Base-by-base conservation (phyloP, 305 asterid genomes). In the Fraxinus sp. region DNA sequence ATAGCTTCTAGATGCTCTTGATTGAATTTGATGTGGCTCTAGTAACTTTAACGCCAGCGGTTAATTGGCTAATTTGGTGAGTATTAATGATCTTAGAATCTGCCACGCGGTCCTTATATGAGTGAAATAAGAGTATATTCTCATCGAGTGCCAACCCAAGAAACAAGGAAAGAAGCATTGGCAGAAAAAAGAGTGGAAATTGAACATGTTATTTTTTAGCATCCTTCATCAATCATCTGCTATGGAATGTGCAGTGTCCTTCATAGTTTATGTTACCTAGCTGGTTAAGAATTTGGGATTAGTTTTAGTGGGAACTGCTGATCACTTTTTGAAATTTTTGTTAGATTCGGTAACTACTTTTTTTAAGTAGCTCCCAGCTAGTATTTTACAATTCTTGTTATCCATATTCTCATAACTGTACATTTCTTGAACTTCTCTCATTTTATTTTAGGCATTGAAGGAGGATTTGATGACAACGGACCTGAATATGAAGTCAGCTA, bases 381-480 rank as follows among this genome's bases (percentile, higher is more conserved):
- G 10, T 52, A 46, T 18, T 77, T 57, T 80, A 41, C 64, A 79
- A 59, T 68, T 64, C 52, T 80, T 18, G 37, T 80, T 68, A 16
- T 70, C 76, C 18, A 9, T 28, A 32, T 71, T 33, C 59, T 44
- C 32, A 76, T 76, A 55, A 64, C 24, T 39, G 78, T 41, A 57
- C 36, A 18, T 72, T 74, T 26, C n/a, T 81, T 57, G 72, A 55
- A 74, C 41, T 79, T 35, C 22, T 76, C 55, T 78, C 49, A 16
- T 76, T 77, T 81, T 85, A 20, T 84, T 80, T 79, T 79, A 96
- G 99, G 98, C 59, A 36, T 94, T 20, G 92, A 93, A 33, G 98
- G 98, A 79, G 99, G 99, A 80, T 96, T 96, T 83, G 97, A 94
- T 37, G 90, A 91, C 88, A 90, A 83, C 76, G 97, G 84, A 73